Base-by-base conservation (phyloP, 805 yeast genomes). In the Ogataea populi-albae region DNA sequence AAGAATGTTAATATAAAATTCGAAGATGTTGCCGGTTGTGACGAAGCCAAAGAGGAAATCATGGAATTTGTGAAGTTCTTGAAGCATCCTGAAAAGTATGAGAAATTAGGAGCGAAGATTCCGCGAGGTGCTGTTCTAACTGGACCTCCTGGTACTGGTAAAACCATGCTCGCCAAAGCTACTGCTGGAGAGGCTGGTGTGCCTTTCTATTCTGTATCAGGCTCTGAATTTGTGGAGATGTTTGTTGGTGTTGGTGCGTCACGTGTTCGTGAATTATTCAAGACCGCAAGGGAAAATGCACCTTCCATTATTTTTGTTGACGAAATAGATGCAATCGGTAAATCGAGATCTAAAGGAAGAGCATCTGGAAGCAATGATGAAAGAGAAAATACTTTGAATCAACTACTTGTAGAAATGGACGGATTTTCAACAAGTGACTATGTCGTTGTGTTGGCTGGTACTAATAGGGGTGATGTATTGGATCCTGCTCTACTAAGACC, bases 131-230 rank as follows among this genome's bases (percentile, higher is more conserved):
- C 96, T 5, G 85, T 88, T 46, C 65, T 88, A 33, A 82, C 94
- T 9, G 97, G 97, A 47, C 94, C 96, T 12, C 97, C 97, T 27
- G 97, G 97, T 69, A 88, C 97, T 3, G 97, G 97, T 77, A 88
- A 88, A 62, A 88, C 97, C 0, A 64, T 88, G 45, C 65, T 88
- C 38, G 96, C 96, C 17, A 87, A 85, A 60, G 96, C 96, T 9
- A 88, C 96, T 17, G 97, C 96, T 3, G 96, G 97, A 50, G 96
- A 88, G 60, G 96, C 96, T 2, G 93, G 86, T 33, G 97, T 88
- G 34, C 96, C 97, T 17, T 88, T 88, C 59, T 79, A 79, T 46
- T 81, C 93, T 16, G 96, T 88, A 5, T 83, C 94, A 1, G 96
- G 96, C 51, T 86, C 96, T 10, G 96, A 88, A 59, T 88, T 88